phyloP scores from a whole-genome alignment of 164 flowering plant species.

The Pachysandra terminalis region DNA sequence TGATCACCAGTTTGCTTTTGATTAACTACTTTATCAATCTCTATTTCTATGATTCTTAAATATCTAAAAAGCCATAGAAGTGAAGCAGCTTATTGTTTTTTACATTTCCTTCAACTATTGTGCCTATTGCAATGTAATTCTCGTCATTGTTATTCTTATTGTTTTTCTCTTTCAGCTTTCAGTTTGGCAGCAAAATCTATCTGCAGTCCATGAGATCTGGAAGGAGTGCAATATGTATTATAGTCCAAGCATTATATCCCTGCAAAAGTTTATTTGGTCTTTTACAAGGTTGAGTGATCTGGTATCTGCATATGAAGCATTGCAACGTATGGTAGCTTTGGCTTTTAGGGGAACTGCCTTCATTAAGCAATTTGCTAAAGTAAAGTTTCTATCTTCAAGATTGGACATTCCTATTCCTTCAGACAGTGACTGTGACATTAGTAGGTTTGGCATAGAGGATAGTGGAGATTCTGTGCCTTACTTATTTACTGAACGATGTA shows the following conservation, averaged over 20 bases:
- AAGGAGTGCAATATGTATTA: constrained; percentile 53
- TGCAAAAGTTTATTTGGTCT: constrained; percentile 63
- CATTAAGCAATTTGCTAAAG: constrained; percentile 24
- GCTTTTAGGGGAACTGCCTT: constrained; percentile 28
- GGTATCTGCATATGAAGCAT: constrained; percentile 50
- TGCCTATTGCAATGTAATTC: neutral
- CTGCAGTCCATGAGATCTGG: constrained; percentile 68
- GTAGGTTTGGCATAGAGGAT: constrained; percentile 12
- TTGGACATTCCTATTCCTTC: constrained; percentile 72
- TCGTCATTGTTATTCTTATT: too few species aligned
- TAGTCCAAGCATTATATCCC: constrained; percentile 39
- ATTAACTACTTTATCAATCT: neutral
- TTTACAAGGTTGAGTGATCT: constrained; percentile 65
- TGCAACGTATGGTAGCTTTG: constrained; percentile 70
- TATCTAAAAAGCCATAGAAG: neutral
- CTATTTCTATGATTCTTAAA: neutral
- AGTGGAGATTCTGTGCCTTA: constrained; percentile 14
- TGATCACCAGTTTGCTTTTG: neutral
- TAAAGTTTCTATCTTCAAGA: constrained; percentile 32
- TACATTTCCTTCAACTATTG: too few species aligned
- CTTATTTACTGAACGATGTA: constrained; percentile 6
- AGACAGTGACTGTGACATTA: constrained; percentile 12
- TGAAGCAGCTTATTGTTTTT: neutral
- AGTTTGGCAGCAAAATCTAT: constrained; percentile 55
- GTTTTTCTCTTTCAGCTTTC: constrained; percentile 60